Percentiles rank a stretch among this genome's conserved stretches.
These are phyloP conservation scores for Fusarium luffae DNA, from an alignment of 2,329 filamentous ascomycete genomes.

Conservation along the genomic window DNA sequence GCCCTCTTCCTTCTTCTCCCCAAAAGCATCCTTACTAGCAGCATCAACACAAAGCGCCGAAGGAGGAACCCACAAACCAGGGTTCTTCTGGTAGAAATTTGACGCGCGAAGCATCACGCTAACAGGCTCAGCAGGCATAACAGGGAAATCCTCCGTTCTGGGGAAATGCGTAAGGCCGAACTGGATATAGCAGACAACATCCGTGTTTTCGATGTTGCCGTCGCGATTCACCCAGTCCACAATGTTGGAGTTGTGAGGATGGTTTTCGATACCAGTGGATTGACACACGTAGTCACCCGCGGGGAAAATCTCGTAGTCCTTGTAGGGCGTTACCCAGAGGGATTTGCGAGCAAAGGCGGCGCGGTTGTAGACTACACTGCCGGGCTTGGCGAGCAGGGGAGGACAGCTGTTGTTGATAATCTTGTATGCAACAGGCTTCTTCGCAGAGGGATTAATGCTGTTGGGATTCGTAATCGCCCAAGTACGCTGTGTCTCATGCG, in stretches of 20 bases:
- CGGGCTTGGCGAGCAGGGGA: conserved; percentile 81
- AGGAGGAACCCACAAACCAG: conserved; percentile 82
- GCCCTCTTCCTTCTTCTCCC: conserved; percentile 29
- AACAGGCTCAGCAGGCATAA: conserved; percentile 92
- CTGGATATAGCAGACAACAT: conserved; percentile 93
- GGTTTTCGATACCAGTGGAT: conserved; percentile 75
- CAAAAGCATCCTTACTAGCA: conserved; percentile 39
- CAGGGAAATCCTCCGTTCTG: conserved; percentile 87
- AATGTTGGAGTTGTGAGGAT: conserved; percentile 72
- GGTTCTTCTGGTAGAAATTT: conserved; percentile 86
- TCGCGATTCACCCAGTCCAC: conserved; percentile 82
- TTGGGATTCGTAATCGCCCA: conserved; percentile 92
- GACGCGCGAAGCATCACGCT: conserved; percentile 80
- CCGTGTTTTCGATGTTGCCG: conserved; percentile 79
- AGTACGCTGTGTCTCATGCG: conserved; percentile 80
- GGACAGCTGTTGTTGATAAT: conserved; percentile 88
- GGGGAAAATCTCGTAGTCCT: conserved; percentile 84
- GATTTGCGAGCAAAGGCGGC: conserved; percentile 79
- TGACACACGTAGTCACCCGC: conserved; percentile 90
- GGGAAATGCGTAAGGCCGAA: conserved; percentile 94
- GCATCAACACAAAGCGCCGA: conserved; percentile 43
- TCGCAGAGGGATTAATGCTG: conserved; percentile 84
- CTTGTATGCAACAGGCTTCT: conserved; percentile 89
- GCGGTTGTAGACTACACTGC: conserved; percentile 86
- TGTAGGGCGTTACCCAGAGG: conserved; percentile 62